Conservation (phyloP, 495 filamentous ascomycete species). For the Sphaerosporella brunnea region DNA sequence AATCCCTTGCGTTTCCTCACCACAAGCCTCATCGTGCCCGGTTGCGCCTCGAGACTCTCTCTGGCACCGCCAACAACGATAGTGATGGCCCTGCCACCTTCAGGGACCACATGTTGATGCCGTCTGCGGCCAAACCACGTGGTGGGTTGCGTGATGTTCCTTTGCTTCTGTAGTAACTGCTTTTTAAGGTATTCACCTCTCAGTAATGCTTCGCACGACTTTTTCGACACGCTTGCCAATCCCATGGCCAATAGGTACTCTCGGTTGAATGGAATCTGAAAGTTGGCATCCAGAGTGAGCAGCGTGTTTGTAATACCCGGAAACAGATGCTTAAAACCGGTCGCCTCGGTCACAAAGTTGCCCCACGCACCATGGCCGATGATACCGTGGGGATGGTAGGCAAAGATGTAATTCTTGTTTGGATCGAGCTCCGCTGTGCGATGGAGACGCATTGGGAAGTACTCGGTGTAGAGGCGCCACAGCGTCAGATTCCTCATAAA, state of each 20-base stretch:
- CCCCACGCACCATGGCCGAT: conserved; percentile 90
- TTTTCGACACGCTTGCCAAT: conserved; percentile 70
- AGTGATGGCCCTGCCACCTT: conserved; percentile 65
- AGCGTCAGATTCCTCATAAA: conserved; percentile 53
- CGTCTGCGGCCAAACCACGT: no score
- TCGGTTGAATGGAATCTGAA: conserved; percentile 80
- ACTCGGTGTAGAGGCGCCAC: conserved; percentile 80
- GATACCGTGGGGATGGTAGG: conserved; percentile 94
- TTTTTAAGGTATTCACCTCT: conserved; percentile 11
- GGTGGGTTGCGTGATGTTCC: no score
- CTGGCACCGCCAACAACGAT: conserved; percentile 88
- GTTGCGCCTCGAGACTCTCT: conserved; percentile 75
- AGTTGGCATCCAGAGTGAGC: conserved; percentile 83
- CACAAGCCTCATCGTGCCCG: conserved; percentile 53
- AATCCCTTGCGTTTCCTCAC: conserved; percentile 77
- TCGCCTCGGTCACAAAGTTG: conserved; percentile 65
- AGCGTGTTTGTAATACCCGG: conserved; percentile 91
- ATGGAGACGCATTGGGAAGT: conserved; percentile 80
- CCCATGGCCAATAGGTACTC: conserved; percentile 82
- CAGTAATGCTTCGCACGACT: conserved; percentile 75
- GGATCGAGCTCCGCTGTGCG: conserved; percentile 61
- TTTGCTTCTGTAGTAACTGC: no score
- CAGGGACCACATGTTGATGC: no score
- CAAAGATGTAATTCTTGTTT: conserved; percentile 89
- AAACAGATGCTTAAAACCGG: conserved; percentile 70